phyloP scores from a whole-genome alignment of 192 early-diverging fungal genomes.

The Coemansia sp. region DNA sequence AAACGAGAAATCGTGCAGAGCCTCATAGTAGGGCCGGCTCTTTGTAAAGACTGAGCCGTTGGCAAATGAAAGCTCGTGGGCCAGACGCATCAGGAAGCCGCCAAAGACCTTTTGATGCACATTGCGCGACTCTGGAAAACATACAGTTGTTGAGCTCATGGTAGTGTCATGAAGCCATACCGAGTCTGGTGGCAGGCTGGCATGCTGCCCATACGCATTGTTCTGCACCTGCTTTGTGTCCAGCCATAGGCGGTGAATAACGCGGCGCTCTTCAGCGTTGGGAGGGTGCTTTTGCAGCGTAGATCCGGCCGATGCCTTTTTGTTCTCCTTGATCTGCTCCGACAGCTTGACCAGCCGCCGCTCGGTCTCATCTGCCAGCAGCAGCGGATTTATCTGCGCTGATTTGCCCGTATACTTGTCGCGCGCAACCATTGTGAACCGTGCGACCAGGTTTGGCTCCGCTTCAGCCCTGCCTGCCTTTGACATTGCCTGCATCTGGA shows the following conservation, averaged over 20 bases:
- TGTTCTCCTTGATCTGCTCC: conserved; percentile 64
- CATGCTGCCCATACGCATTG: conserved; percentile 27
- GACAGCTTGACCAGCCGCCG: conserved; percentile 68
- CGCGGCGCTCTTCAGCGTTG: conserved; percentile 70
- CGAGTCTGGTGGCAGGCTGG: conserved; percentile 49
- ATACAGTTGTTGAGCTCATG: conserved; percentile 68
- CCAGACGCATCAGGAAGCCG: conserved; percentile 79
- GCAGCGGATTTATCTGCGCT: conserved; percentile 70
- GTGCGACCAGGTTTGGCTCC: conserved; percentile 69
- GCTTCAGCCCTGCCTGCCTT: conserved; percentile 27
- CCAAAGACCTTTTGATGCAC: conserved; percentile 80
- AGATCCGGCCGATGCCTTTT: conserved; percentile 48
- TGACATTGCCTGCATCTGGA: conserved; percentile 64
- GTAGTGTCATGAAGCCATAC: conserved; percentile 77
- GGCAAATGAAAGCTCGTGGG: conserved; percentile 81
- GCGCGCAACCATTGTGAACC: conserved; percentile 87
- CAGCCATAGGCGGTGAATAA: conserved; percentile 78
- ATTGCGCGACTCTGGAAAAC: conserved; percentile 77
- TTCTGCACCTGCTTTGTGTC: conserved; percentile 65
- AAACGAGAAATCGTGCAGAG: conserved; percentile 77
- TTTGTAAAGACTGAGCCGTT: conserved; percentile 71
- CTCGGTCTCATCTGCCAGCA: conserved; percentile 72
- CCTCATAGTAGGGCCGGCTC: conserved; percentile 58
- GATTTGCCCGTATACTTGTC: conserved; percentile 71
- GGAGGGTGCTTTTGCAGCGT: conserved; percentile 72